phyloP scores from a whole-genome alignment of 352 stramenopile genomes.

The Pythium periplocum region DNA sequence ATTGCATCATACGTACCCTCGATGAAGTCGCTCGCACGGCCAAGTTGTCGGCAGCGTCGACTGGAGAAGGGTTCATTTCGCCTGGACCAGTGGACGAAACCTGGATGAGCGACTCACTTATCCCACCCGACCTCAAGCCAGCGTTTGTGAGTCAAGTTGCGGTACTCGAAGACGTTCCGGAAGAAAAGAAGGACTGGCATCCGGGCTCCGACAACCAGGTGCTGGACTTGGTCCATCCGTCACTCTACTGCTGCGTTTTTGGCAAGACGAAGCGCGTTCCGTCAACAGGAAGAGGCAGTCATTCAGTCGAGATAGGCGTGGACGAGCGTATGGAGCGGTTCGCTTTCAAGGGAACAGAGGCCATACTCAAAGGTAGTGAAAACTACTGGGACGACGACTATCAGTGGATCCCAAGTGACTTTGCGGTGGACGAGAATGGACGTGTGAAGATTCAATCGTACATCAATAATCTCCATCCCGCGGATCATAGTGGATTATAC shows the following conservation, averaged over 20 bases:
- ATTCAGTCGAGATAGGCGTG: too few relatives aligned
- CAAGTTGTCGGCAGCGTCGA: background rate
- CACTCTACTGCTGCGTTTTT: too few relatives aligned
- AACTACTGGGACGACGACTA: constrained; percentile 9
- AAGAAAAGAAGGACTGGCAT: constrained; percentile 51
- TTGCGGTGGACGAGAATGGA: constrained; percentile 13
- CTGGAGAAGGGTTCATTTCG: constrained; percentile 17
- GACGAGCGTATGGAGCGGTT: constrained; percentile 27
- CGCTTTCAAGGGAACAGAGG: constrained; percentile 14
- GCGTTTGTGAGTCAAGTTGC: constrained; percentile 25
- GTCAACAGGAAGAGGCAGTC: constrained; percentile 12
- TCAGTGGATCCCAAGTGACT: constrained; percentile 27
- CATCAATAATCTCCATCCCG: constrained; percentile 34
- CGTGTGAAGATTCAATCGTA: constrained; percentile 18
- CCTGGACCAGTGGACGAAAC: constrained; percentile 24
- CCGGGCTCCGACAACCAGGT: constrained; percentile 39
- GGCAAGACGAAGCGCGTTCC: constrained; percentile 2
- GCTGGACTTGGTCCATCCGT: constrained; percentile 33
- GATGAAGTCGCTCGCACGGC: constrained; percentile 12
- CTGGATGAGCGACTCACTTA: constrained; percentile 27
- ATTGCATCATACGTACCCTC: constrained; percentile 11
- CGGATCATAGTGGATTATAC: constrained; percentile 17
- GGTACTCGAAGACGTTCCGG: constrained; percentile 29
- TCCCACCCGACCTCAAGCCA: constrained; percentile 17
- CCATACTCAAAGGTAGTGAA: too few relatives aligned